These are phyloP conservation scores for Pythium myriotylum DNA, from an alignment of 352 stramenopile genomes.

Conservation along the genomic window DNA sequence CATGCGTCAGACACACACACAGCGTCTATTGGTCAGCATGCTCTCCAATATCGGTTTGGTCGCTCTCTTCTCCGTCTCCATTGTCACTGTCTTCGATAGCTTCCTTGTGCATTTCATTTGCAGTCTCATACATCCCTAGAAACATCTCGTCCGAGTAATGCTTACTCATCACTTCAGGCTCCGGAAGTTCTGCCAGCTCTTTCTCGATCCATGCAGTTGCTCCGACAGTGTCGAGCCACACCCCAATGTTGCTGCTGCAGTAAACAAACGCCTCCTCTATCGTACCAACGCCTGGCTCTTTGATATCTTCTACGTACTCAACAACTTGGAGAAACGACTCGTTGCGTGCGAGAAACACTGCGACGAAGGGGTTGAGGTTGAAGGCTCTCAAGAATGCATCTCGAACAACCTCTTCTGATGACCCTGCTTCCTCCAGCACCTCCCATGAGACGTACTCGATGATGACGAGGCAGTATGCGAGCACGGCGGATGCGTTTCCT, in stretches of 20 bases:
- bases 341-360: conserved; percentile 76
- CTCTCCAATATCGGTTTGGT: conserved; percentile 52
- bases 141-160: conserved; percentile 81
- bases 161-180: conserved; percentile 51
- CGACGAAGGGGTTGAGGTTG: conserved; percentile 81
- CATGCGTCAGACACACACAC: neutral
- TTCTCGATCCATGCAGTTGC: conserved; percentile 84
- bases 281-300: conserved; percentile 57
- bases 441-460: conserved; percentile 90
- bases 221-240: conserved; percentile 85
- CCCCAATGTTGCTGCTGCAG: conserved; percentile 75
- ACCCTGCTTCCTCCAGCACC: conserved; percentile 80
- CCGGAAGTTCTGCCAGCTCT: conserved; percentile 57
- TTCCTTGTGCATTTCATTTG: conserved; percentile 87
- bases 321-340: conserved; percentile 82
- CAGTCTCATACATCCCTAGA: conserved; percentile 86
- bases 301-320: conserved; percentile 87
- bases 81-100: conserved; percentile 28
- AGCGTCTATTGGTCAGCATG: conserved; percentile 25
- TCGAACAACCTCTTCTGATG: conserved; percentile 76
- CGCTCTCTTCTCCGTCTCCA: conserved; percentile 40
- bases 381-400: conserved; percentile 72
- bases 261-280: conserved; percentile 88
- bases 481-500: conserved; percentile 54
- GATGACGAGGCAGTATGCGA: conserved; percentile 84